Base-by-base conservation (phyloP, 306 rosid species). In the Arachis hypogaea region DNA sequence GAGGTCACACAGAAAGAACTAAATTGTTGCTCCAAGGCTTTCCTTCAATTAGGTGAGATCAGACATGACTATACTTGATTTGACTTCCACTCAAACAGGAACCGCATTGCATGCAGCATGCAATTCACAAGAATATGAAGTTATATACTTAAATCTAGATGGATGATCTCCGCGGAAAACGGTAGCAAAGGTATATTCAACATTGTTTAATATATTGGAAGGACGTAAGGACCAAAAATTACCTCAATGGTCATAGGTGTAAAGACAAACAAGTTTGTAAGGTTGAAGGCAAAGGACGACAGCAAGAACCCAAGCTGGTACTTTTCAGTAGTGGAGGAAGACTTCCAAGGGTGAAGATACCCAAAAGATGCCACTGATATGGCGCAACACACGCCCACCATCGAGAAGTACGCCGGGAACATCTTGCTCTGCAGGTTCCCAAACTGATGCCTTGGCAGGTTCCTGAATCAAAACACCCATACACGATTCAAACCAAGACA, bases 211-310 rank as follows among this genome's bases (percentile, higher is more conserved):
- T 41, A 4, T 41, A 41, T 4, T 52, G 58, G 58, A 52, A 52
- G 5, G 28, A 52, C 1, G 7, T n/a, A 2, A 52, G 58, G 3
- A 52, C 4, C 7, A 46, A 49, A 72, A 71, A 57, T 30, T 77
- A 92, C 99, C 99, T 95, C 99, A 7, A 92, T 72, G 4, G 99
- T 95, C 99, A 95, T 95, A 30, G 99, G 99, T 0, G 98, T 84
- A 78, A 95, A 95, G 66, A 95, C 96, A 71, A 90, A 83, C 79
- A 95, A 82, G 75, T 95, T 95, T 66, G 97, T 50, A 56, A 95
- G 93, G 72, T 87, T 92, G 85, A 95, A 95, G 0, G 93, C 96
- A 52, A 90, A 82, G 3, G 97, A 78, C 22, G 99, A 95, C 2
- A 95, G 77, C 90, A 95, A 85, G 82, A 95, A 88, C 51, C 99